Evolutionary conservation across 129 eudicot genomes (phyloP).

Genomic region (Escallonia rubra): DNA sequence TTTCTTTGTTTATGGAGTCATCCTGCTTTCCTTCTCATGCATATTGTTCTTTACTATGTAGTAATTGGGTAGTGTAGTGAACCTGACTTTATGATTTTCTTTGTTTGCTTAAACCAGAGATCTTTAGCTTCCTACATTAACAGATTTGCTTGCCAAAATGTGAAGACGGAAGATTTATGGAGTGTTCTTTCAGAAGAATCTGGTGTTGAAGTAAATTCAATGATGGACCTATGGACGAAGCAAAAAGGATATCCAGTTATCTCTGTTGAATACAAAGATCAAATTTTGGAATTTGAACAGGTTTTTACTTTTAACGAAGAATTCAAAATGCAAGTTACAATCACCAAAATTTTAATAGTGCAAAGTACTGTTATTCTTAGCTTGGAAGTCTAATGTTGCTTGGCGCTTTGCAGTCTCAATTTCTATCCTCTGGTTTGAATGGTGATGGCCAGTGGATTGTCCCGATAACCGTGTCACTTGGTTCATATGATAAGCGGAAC

Average conservation of each 20-base stretch:
- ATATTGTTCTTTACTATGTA: neutral
- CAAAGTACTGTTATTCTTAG: too few relatives aligned
- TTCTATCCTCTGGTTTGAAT: conserved; percentile 29
- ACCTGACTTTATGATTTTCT: conserved; percentile 20
- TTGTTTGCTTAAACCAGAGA: conserved; percentile 31
- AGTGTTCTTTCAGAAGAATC: conserved; percentile 42
- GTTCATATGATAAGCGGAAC: conserved; percentile 28
- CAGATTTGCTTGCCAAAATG: conserved; percentile 40
- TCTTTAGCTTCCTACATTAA: conserved; percentile 45
- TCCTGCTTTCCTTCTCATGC: conserved; percentile 2
- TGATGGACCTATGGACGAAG: conserved; percentile 59
- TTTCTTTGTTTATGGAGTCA: too few relatives aligned
- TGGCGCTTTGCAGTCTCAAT: conserved; percentile 35
- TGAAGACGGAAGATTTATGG: conserved; percentile 53
- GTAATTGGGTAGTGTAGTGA: too few relatives aligned
- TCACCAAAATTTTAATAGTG: too few relatives aligned
- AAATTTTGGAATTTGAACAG: conserved; percentile 49
- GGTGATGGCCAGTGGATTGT: conserved; percentile 47
- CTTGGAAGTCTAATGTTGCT: neutral
- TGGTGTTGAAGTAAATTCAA: conserved; percentile 43
- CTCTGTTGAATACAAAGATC: conserved; percentile 24
- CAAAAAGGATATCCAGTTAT: conserved; percentile 48
- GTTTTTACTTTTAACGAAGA: conserved; percentile 7
- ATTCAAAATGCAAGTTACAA: too few relatives aligned
- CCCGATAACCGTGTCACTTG: conserved; percentile 42